Evolutionary conservation across 768 basidiomycete genomes (phyloP).

Genomic region (Boletus vinaceobasis): DNA sequence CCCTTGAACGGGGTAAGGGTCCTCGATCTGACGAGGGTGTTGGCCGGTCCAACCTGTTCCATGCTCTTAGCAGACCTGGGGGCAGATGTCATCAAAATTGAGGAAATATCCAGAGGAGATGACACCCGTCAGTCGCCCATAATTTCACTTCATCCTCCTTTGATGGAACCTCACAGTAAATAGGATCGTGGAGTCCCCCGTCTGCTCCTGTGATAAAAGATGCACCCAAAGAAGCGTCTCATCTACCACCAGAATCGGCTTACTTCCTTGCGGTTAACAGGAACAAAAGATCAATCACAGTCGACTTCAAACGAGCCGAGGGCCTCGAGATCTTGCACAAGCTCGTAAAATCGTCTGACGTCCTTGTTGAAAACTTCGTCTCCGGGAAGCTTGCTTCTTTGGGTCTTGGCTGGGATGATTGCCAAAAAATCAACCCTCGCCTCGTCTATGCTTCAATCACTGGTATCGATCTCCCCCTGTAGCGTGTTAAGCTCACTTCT

Average conservation of each 20-base stretch:
- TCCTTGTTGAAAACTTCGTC: slow-evolving; percentile 88
- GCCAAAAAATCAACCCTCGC: slow-evolving; percentile 68
- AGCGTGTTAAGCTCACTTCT: not conserved
- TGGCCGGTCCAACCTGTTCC: slow-evolving; percentile 90
- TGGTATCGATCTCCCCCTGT: slow-evolving; percentile 42
- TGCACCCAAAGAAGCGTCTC: slow-evolving; percentile 50
- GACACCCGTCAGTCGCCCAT: slow-evolving; percentile 66
- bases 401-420: slow-evolving; percentile 85
- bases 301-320: slow-evolving; percentile 79
- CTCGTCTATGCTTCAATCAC: slow-evolving; percentile 90
- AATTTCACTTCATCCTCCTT: slow-evolving; percentile 7
- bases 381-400: slow-evolving; percentile 80
- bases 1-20: slow-evolving; percentile 78
- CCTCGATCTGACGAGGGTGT: slow-evolving; percentile 85
- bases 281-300: slow-evolving; percentile 85
- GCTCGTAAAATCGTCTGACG: slow-evolving; percentile 71
- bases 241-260: slow-evolving; percentile 85
- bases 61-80: slow-evolving; percentile 92
- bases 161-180: slow-evolving; percentile 11
- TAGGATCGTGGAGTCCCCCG: slow-evolving; percentile 67
- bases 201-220: slow-evolving; percentile 48
- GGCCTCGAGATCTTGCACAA: slow-evolving; percentile 73
- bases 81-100: slow-evolving; percentile 92
- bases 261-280: slow-evolving; percentile 90
- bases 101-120: slow-evolving; percentile 77